Evolutionary conservation across 768 basidiomycete species (phyloP).

Genomic region (Lentinus brumalis): DNA sequence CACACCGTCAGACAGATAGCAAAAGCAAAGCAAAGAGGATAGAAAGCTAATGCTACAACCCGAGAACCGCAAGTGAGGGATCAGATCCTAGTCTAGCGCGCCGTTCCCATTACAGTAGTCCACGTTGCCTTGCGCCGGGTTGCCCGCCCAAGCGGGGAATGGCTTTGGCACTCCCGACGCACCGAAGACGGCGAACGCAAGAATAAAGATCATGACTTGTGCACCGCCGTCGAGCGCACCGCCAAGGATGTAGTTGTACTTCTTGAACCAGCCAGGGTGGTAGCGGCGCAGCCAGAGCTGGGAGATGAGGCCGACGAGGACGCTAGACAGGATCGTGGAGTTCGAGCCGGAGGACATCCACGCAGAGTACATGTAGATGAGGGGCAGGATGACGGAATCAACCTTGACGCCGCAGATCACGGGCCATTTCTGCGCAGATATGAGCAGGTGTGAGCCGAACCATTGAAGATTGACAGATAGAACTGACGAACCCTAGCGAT

Average conservation of each 20-base stretch:
- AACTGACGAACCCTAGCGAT: constrained; percentile 45
- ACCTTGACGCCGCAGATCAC: constrained; percentile 54
- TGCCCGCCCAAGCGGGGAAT: constrained; percentile 61
- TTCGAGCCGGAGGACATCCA: constrained; percentile 59
- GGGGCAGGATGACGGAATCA: constrained; percentile 52
- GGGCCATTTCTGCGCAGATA: constrained; percentile 47
- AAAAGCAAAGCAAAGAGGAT: not conserved
- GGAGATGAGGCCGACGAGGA: constrained; percentile 46
- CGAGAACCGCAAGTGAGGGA: not conserved
- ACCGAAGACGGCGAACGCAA: constrained; percentile 67
- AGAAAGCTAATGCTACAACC: not conserved
- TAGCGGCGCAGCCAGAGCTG: constrained; percentile 56
- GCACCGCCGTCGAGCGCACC: constrained; percentile 69
- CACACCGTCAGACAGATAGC: not conserved
- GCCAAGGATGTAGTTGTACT: constrained; percentile 64
- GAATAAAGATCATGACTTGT: constrained; percentile 64
- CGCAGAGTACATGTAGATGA: constrained; percentile 48
- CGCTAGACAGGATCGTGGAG: constrained; percentile 46
- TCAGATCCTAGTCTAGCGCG: constrained; percentile 42
- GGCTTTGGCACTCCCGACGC: constrained; percentile 50
- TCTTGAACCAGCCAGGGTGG: constrained; percentile 67
- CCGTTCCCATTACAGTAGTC: constrained; percentile 65
- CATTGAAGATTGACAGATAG: not conserved
- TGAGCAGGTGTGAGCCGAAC: constrained; percentile 2
- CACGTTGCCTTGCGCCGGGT: constrained; percentile 52